phyloP scores from a whole-genome alignment of 83 land plant species.

The Picea abies region DNA sequence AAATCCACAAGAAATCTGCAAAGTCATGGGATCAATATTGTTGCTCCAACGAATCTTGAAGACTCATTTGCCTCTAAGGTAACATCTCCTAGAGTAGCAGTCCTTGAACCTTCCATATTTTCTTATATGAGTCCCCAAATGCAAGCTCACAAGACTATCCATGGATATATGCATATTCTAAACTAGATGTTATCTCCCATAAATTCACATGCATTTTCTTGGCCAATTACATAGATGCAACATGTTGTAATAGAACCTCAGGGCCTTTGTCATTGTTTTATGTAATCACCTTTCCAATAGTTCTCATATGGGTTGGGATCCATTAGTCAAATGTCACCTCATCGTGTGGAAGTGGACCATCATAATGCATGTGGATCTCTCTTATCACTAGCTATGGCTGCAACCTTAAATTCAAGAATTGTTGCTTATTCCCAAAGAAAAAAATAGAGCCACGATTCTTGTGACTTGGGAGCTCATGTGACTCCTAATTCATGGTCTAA shows the following conservation, averaged over 20 bases:
- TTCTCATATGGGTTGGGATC: slow-evolving; percentile 14
- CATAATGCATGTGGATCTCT: too few relatives aligned
- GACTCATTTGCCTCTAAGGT: slow-evolving; percentile 67
- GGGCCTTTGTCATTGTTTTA: slow-evolving; percentile 31
- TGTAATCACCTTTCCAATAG: too few relatives aligned
- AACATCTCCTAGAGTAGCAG: too few relatives aligned
- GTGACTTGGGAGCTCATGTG: slow-evolving; percentile 20
- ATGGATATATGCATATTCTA: slow-evolving; percentile 42
- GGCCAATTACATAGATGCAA: neutral
- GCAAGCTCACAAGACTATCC: slow-evolving; percentile 33
- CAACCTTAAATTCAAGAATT: slow-evolving; percentile 7
- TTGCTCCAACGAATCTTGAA: slow-evolving; percentile 66
- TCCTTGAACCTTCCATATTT: slow-evolving; percentile 32
- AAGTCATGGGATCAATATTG: too few relatives aligned
- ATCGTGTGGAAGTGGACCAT: slow-evolving; percentile 36
- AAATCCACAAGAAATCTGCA: too few relatives aligned
- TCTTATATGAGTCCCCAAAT: slow-evolving; percentile 22
- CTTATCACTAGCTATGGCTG: slow-evolving; percentile 36
- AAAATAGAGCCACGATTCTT: slow-evolving; percentile 51
- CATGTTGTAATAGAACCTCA: too few relatives aligned
- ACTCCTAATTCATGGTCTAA: too few relatives aligned
- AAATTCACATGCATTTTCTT: slow-evolving; percentile 43
- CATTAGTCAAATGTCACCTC: slow-evolving; percentile 38
- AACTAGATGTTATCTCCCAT: slow-evolving; percentile 55
- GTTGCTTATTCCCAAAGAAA: slow-evolving; percentile 47